Evolutionary conservation across 1,284 basidiomycete species (phyloP), one percentile per base, ranked within the genome.

Genomic region (Ustilago bromivora): DNA sequence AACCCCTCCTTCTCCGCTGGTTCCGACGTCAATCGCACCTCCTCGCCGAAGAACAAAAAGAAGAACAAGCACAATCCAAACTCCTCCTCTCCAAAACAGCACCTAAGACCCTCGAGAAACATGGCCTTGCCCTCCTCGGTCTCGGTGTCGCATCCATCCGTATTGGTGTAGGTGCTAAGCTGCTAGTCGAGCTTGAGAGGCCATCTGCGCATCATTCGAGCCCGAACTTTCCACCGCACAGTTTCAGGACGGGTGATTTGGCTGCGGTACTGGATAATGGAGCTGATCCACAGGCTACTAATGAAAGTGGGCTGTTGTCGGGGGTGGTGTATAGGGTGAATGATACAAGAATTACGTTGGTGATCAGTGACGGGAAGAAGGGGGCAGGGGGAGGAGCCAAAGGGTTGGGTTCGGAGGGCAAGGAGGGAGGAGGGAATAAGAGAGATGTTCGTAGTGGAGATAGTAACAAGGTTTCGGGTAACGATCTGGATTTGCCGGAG

Each of bases 151-250:
- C 90, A 1, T 89, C 89, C 23, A 89, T 95, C 31, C 90, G 90
- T 55, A 89, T 96, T 34, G 95, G 95, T 1, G 88, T 97, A 2
- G 95, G 95, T 34, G 95, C 94, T 31, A 96, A 96, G 88, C 94
- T 91, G 93, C 87, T 97, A 61, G 90, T 97, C 51, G 94, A 96
- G 87, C 88, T 98, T 15, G 92, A 95, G 83, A 88, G 94, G 69
- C 93, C 95, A 0, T 87, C 90, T 6, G 94, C 93, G 15, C 93
- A 94, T 82, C 92, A 95, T 82, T 88, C 90, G 1, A 90, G 88
- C 31, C 88, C 91, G 0, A 76, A 90, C 1, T 92, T 97, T 71
- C 94, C 94, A 9, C 92, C 94, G 5, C 95, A 98, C 87, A 92
- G 91, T 0, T 91, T 97, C 80, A 90, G 94, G 91, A 89, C 91